Evolutionary conservation across 2,329 filamentous ascomycete genomes (phyloP).

Genomic region (Penicillium sp.): DNA sequence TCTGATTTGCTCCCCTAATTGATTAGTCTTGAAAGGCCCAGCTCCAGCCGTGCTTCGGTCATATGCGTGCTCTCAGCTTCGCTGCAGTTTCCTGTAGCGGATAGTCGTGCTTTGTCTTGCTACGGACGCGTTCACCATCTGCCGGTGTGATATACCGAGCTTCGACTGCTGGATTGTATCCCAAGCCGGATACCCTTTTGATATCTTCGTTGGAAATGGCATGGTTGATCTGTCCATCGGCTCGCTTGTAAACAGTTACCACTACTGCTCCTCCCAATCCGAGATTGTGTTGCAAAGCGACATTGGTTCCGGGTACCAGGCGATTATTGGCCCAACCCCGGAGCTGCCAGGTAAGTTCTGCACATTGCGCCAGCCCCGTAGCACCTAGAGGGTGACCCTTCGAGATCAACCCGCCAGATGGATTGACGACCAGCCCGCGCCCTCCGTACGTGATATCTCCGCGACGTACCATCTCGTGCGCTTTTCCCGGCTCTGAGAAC

Average conservation of each 20-base stretch:
- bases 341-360: slow-evolving; percentile 92
- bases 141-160: slow-evolving; percentile 81
- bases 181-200: slow-evolving; percentile 64
- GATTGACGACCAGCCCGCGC: slow-evolving; percentile 73
- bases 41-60: neutral
- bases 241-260: slow-evolving; percentile 83
- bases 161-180: slow-evolving; percentile 87
- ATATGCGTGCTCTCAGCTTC: slow-evolving; percentile 19
- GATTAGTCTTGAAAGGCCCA: neutral
- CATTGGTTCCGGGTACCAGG: slow-evolving; percentile 63
- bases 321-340: slow-evolving; percentile 97
- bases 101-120: slow-evolving; percentile 72
- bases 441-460: slow-evolving; percentile 91
- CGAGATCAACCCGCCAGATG: slow-evolving; percentile 87
- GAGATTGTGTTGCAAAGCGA: slow-evolving; percentile 86
- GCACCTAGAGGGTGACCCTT: slow-evolving; percentile 94
- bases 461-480: slow-evolving; percentile 80
- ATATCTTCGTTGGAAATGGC: slow-evolving; percentile 62
- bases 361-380: slow-evolving; percentile 91
- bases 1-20: neutral
- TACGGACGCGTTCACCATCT: slow-evolving; percentile 67
- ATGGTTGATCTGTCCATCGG: slow-evolving; percentile 66
- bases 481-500: slow-evolving; percentile 74
- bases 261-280: slow-evolving; percentile 88
- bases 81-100: slow-evolving; percentile 52